Evolutionary conservation across 2,329 filamentous ascomycete species (phyloP).

Genomic region (Epichloe aotearoae): DNA sequence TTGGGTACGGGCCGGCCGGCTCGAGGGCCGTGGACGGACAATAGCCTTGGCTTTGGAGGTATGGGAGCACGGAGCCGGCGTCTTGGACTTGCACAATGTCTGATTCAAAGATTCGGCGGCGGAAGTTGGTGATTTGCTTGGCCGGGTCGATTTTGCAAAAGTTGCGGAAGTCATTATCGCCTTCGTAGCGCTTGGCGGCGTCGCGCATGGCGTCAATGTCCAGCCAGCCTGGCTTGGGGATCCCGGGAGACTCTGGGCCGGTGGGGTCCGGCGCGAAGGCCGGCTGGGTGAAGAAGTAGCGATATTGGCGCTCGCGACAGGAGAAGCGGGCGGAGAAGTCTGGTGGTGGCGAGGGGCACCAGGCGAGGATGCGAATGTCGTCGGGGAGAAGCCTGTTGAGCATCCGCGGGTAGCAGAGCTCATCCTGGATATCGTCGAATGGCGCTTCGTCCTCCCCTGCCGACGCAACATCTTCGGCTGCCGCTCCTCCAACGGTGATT

Average conservation of each 20-base stretch:
- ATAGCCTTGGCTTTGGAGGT: conserved; percentile 30
- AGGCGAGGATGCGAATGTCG: conserved; percentile 83
- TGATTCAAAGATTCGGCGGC: conserved; percentile 65
- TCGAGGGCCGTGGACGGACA: background rate
- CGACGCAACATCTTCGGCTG: conserved; percentile 1
- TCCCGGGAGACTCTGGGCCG: conserved; percentile 8
- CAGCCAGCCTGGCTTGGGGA: conserved; percentile 57
- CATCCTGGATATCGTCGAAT: conserved; percentile 61
- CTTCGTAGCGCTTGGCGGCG: conserved; percentile 68
- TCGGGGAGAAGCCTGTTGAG: conserved; percentile 79
- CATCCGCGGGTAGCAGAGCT: conserved; percentile 70
- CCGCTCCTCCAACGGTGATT: background rate
- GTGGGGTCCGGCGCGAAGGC: conserved; percentile 54
- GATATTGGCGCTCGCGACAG: conserved; percentile 80
- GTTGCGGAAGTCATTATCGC: conserved; percentile 88
- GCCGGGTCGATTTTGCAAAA: conserved; percentile 86
- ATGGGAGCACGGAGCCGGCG: conserved; percentile 40
- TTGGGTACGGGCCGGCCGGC: conserved; percentile 27
- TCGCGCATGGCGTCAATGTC: conserved; percentile 77
- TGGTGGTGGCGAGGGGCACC: conserved; percentile 71
- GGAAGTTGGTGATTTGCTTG: conserved; percentile 81
- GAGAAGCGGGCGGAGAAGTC: conserved; percentile 86
- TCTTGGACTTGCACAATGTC: conserved; percentile 59
- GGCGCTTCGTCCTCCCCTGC: conserved; percentile 7
- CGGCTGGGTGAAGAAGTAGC: conserved; percentile 96